Base-by-base conservation (phyloP, 345 rosid genomes). In the Euphorbia pulcherrima region DNA sequence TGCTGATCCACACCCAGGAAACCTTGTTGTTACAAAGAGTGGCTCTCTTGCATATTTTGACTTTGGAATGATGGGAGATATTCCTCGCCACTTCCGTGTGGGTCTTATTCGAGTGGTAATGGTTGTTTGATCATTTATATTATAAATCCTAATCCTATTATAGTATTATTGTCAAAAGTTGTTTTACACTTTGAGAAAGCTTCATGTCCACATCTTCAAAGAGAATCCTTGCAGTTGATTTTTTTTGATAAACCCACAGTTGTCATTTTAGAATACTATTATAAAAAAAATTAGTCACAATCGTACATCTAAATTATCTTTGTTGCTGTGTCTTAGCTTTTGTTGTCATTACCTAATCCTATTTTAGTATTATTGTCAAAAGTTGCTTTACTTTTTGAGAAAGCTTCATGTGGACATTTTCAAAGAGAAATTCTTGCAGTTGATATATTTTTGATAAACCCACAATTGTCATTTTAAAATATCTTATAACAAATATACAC, bases 1-100 rank as follows among this genome's bases (percentile, higher is more conserved):
- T 79, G 99, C 99, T 46, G 99, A 94, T 78, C 97, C 97, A 13
- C 97, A 94, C 80, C 99, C 99, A 68, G 99, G 99, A 81, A 94
- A 94, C 70, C 97, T 94, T 71, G 92, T 91, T 70, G 99, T 96
- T 41, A 77, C 84, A 48, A 71, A 70, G 39, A 70, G 78, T 69
- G 97, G 97, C 33, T 76, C 74, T 78, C 92, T 94, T 57, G 99
- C 91, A 58, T 94, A 91, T 81, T 86, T 94, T 67, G 99, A 94
- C 83, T 94, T 91, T 72, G 99, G 96, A 56, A 94, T 94, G 97
- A 88, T 93, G 97, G 97, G 97, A 23, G 92, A 90, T 64, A 86
- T 93, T 68, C 98, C 98, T 75, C 92, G 94, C 53, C 97, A 90
- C 77, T 93, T 75, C 69, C 88, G 97, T 59, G 91, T 93, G 65